phyloP scores from a whole-genome alignment of 2,329 filamentous ascomycete species.

The Exophiala sp. region DNA sequence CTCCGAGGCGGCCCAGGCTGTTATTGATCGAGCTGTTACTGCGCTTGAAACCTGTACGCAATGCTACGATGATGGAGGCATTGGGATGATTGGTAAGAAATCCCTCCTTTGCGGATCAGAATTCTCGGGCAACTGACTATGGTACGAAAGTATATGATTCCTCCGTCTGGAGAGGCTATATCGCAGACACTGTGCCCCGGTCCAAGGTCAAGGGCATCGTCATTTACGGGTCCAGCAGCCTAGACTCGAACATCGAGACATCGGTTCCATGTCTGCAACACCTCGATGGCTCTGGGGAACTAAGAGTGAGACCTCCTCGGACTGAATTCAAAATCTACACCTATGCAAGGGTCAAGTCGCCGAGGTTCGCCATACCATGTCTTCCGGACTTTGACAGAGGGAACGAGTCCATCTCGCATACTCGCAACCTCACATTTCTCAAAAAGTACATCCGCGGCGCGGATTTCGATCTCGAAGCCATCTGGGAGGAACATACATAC shows the following conservation, averaged over 20 bases:
- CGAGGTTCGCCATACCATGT: conserved; percentile 47
- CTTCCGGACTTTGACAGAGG: conserved; percentile 48
- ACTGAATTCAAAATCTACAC: conserved; percentile 32
- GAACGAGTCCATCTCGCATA: conserved; percentile 58
- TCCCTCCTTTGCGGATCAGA: not conserved
- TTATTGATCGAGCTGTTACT: conserved; percentile 27
- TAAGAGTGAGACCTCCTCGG: not conserved
- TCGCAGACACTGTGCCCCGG: conserved; percentile 22
- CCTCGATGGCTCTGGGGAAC: conserved; percentile 18
- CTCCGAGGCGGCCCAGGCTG: conserved; percentile 3
- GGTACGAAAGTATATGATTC: conserved; percentile 26
- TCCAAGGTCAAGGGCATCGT: conserved; percentile 32
- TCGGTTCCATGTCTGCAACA: conserved; percentile 31
- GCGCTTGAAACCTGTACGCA: conserved; percentile 26
- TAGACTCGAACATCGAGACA: conserved; percentile 18
- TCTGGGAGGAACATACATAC: conserved; percentile 72
- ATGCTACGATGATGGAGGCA: conserved; percentile 23
- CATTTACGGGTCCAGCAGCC: conserved; percentile 31
- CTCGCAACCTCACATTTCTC: conserved; percentile 58
- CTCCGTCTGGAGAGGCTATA: conserved; percentile 10
- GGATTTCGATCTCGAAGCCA: conserved; percentile 65
- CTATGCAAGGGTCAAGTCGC: conserved; percentile 43
- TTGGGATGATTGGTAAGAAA: not conserved
- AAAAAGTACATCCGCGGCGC: conserved; percentile 60
- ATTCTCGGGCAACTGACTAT: not conserved